phyloP scores from a whole-genome alignment of 441 rosid genomes.

The Corymbia calophylla region DNA sequence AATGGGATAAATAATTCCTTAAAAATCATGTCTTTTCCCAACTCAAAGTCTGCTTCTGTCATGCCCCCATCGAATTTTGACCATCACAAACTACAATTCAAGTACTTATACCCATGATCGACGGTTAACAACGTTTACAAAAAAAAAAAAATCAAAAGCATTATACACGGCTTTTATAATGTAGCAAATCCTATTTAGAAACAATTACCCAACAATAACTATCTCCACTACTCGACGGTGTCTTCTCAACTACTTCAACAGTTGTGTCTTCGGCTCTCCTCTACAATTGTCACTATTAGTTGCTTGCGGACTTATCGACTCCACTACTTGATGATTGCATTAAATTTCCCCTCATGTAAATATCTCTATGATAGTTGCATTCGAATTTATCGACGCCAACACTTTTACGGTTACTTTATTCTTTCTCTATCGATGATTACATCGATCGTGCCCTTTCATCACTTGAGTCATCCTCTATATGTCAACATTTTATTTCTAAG shows the following conservation, averaged over 20 bases:
- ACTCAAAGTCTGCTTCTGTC: neutral
- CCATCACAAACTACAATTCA: neutral
- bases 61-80: neutral
- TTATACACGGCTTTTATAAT: neutral
- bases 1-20: too few species aligned
- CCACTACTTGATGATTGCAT: neutral
- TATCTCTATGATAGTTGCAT: neutral
- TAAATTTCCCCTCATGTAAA: neutral
- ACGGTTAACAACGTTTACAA: neutral
- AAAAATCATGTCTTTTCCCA: neutral
- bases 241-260: neutral
- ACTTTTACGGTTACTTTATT: neutral
- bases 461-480: neutral
- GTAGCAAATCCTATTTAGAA: neutral
- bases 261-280: neutral
- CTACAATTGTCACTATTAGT: neutral
- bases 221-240: neutral
- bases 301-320: neutral
- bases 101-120: neutral
- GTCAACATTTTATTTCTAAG: neutral
- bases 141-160: neutral
- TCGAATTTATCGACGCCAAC: neutral
- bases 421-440: neutral
- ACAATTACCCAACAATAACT: neutral
- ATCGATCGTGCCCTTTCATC: neutral